These are phyloP conservation scores for Coniophora puteana DNA, from an alignment of 1,284 basidiomycete species.

Conservation along the genomic window DNA sequence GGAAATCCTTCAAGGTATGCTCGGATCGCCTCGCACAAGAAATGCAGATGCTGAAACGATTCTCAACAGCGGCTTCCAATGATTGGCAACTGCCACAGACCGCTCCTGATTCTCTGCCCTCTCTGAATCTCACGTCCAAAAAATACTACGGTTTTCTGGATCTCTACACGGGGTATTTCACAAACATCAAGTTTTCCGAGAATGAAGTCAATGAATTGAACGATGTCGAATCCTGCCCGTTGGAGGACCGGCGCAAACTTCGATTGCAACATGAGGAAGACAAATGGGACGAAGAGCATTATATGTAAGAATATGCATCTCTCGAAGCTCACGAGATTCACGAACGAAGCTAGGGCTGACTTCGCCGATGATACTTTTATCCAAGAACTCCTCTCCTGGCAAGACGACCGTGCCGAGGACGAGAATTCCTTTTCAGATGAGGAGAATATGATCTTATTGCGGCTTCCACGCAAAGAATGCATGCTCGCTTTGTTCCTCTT, in stretches of 20 bases:
- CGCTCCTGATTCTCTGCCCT: slow-evolving; percentile 38
- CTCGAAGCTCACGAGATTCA: too few relatives aligned
- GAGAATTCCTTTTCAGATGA: slow-evolving; percentile 53
- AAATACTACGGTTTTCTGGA: slow-evolving; percentile 72
- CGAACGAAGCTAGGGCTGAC: slow-evolving; percentile 55
- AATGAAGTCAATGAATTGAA: slow-evolving; percentile 76
- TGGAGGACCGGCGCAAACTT: slow-evolving; percentile 41
- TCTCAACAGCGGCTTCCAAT: slow-evolving; percentile 65
- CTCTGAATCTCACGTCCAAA: slow-evolving; percentile 36
- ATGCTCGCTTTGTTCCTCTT: slow-evolving; percentile 27
- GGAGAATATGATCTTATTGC: slow-evolving; percentile 65
- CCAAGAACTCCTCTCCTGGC: slow-evolving; percentile 62
- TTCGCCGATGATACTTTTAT: slow-evolving; percentile 73
- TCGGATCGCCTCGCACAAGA: not conserved
- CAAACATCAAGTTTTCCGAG: slow-evolving; percentile 62
- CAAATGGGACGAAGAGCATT: slow-evolving; percentile 80
- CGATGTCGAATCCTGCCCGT: slow-evolving; percentile 52
- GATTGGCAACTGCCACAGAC: slow-evolving; percentile 75
- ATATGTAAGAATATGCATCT: slow-evolving; percentile 50
- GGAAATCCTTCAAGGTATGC: slow-evolving; percentile 57
- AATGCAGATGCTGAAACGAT: slow-evolving; percentile 7
- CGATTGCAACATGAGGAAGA: slow-evolving; percentile 59
- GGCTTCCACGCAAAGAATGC: slow-evolving; percentile 77
- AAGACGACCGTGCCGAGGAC: slow-evolving; percentile 49
- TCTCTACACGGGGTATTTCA: slow-evolving; percentile 69